Evolutionary conservation across 2,329 filamentous ascomycete genomes (phyloP).

Genomic region (Colletotrichum viniferum): DNA sequence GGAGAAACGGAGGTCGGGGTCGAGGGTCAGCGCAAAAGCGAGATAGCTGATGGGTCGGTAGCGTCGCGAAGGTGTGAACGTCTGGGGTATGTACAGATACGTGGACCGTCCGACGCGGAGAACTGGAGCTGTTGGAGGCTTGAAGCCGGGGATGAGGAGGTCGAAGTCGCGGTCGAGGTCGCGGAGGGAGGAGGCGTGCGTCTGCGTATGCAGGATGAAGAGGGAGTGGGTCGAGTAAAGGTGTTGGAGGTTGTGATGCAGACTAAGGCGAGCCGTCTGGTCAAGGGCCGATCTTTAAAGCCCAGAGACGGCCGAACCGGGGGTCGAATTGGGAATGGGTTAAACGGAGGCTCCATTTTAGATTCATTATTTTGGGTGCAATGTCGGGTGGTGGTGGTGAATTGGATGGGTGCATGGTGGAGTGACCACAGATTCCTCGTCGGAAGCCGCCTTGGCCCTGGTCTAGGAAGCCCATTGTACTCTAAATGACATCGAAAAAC

Average conservation of each 20-base stretch:
- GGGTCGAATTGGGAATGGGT: conserved; percentile 10
- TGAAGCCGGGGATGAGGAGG: neutral
- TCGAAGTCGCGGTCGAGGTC: neutral
- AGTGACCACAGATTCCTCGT: conserved; percentile 2
- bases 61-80: neutral
- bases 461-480: neutral
- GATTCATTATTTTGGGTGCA: conserved; percentile 6
- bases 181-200: neutral
- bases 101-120: conserved; percentile 10
- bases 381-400: conserved; percentile 12
- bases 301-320: conserved; percentile 1
- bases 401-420: conserved; percentile 11
- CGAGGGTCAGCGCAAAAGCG: conserved; percentile 12
- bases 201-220: conserved; percentile 5
- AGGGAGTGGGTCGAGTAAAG: conserved; percentile 18
- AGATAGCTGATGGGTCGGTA: conserved; percentile 8
- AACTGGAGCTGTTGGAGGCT: conserved; percentile 13
- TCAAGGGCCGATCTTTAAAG: conserved; percentile 19
- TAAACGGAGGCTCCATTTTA: conserved; percentile 1
- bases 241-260: neutral
- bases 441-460: neutral
- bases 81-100: conserved; percentile 19
- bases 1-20: conserved; percentile 5
- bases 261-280: neutral
- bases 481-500: neutral